Base-by-base conservation (phyloP, 75 land plant genomes). In the Sequoiadendron giganteum region DNA sequence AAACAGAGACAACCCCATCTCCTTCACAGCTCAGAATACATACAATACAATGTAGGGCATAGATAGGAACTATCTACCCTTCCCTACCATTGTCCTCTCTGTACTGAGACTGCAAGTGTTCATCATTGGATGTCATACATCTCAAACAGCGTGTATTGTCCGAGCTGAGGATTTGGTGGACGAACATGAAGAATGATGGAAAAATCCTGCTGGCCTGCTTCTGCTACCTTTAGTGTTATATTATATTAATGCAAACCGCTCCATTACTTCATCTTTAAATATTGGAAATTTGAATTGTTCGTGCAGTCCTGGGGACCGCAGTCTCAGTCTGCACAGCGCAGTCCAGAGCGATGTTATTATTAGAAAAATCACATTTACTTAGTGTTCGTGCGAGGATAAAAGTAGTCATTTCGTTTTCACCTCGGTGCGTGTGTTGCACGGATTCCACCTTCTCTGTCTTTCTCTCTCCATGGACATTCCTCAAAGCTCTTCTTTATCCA, bases 351-450 rank as follows among this genome's bases (percentile, higher is more conserved):
- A 61, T 1, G 2, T 19, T 61, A 18, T 21, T 30, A 58, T 19
- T 19, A 58, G 4, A 4, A 16, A 5, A 13, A 19, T 16, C 61
- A 0, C 21, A n/a, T n/a, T n/a, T n/a, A 58, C 19, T 58, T 52
- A 52, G 15, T 13, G 55, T 14, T 52, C 55, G 55, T 28, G 70
- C 5, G 38, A 34, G 14, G 38, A 75, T 32, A 2, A 32, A 75
- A 75, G 77, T 75, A 5, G 77, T 75, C 38, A 75, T 75, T 75
- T 75, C 77, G 77, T 75, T 75, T 75, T 75, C 77, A 75, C 7
- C 70, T 65, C 9, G 70, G 70, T 65, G 9, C n/a, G 70, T 1
- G 70, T 65, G 70, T 65, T 65, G n/a, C 70, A 65, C n/a, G n/a
- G 28, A 65, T 58, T 18, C 65, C 65, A 58, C 25, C 5, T 25